Evolutionary conservation across 805 yeast genomes (phyloP).

Genomic region (Saccharomycopsis fodiens): DNA sequence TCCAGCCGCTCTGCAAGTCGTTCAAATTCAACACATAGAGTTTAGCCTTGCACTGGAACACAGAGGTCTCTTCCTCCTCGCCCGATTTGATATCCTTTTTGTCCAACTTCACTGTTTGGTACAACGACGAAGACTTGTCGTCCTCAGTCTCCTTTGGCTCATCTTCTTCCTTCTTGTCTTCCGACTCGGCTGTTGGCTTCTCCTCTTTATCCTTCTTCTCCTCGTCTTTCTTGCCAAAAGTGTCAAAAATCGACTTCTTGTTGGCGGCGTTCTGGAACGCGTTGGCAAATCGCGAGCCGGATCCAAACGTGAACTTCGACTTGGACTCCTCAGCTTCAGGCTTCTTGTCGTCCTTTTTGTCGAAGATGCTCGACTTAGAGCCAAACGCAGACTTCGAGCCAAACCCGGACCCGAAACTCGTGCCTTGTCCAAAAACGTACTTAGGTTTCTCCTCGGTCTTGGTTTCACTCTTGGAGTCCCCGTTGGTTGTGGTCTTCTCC

Average conservation of each 20-base stretch:
- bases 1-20: constrained; percentile 76
- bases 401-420: constrained; percentile 39
- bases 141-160: constrained; percentile 23
- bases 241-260: constrained; percentile 53
- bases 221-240: constrained; percentile 18
- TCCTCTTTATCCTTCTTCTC: constrained; percentile 23
- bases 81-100: constrained; percentile 69
- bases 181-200: constrained; percentile 26
- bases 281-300: constrained; percentile 39
- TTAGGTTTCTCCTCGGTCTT: constrained; percentile 27
- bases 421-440: constrained; percentile 49
- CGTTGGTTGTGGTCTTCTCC: constrained; percentile 12
- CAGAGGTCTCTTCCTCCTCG: constrained; percentile 74
- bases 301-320: constrained; percentile 31
- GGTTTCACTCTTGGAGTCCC: constrained; percentile 10
- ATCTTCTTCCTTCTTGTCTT: constrained; percentile 21
- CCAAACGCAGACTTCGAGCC: constrained; percentile 33
- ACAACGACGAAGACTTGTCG: constrained; percentile 24
- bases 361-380: constrained; percentile 28
- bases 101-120: constrained; percentile 52
- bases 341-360: constrained; percentile 6
- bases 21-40: constrained; percentile 67
- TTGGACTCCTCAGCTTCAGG: constrained; percentile 25
- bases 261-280: constrained; percentile 47
- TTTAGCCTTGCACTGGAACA: constrained; percentile 67